Conservation (phyloP, 2,329 filamentous ascomycete species). For the Berkeleyomyces basicola region DNA sequence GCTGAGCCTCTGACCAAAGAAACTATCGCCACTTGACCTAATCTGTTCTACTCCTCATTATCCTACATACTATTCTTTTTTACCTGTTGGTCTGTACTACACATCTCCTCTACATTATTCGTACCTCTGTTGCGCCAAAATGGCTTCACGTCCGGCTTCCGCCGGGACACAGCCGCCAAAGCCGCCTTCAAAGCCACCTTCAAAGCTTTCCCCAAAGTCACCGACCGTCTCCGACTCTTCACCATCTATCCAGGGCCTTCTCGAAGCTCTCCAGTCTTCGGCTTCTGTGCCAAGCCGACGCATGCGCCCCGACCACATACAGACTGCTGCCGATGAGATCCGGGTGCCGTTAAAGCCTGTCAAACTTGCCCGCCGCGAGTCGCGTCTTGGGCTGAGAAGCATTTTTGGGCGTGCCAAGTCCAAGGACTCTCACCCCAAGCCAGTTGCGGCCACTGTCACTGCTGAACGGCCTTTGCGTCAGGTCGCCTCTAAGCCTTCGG, state of each 20-base stretch:
- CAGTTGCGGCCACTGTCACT: neutral
- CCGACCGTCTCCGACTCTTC: neutral
- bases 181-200: neutral
- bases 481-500: constrained; percentile 5
- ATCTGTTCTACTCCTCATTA: neutral
- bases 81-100: neutral
- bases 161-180: neutral
- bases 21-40: too few relatives aligned
- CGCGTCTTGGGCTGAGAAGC: constrained; percentile 32
- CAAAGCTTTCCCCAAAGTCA: neutral
- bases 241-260: neutral
- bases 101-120: neutral
- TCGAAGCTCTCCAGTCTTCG: constrained; percentile 4
- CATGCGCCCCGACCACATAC: constrained; percentile 12
- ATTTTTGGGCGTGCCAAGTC: constrained; percentile 33
- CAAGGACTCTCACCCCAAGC: constrained; percentile 16
- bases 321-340: constrained; percentile 18
- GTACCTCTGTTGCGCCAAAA: neutral
- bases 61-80: neutral
- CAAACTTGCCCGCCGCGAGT: constrained; percentile 32
- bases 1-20: too few relatives aligned
- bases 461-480: neutral
- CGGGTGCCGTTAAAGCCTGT: constrained; percentile 28
- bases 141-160: constrained; percentile 1
- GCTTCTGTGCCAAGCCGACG: constrained; percentile 7